A percentile compares a stretch with the other conserved stretches of the same genome.
phyloP scores from a whole-genome alignment of 2,329 filamentous ascomycete genomes.

The Cordyceps tenuipes region DNA sequence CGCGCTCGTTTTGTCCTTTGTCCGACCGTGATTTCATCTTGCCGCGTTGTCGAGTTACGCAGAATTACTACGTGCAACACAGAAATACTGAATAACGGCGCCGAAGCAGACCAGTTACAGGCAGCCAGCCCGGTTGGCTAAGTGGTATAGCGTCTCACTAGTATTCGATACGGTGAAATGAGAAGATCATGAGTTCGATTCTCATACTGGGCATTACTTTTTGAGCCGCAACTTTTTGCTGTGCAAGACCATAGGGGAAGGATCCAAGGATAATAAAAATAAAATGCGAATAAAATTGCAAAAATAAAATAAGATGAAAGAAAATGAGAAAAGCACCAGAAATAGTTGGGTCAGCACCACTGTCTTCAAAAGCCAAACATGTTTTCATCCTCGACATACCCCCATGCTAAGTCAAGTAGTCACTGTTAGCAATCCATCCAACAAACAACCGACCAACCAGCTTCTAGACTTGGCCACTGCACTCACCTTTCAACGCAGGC shows the following conservation, averaged over 20 bases:
- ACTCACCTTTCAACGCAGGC: slow-evolving; percentile 24
- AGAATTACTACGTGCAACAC: neutral
- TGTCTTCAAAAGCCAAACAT: slow-evolving; percentile 6
- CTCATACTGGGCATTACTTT: slow-evolving; percentile 21
- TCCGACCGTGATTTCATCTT: neutral
- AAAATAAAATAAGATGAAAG: neutral
- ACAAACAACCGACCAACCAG: too few species aligned
- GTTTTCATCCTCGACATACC: slow-evolving; percentile 8
- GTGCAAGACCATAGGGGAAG: too few species aligned
- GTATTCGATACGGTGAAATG: slow-evolving; percentile 19
- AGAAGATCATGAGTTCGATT: slow-evolving; percentile 29
- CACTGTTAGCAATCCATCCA: neutral
- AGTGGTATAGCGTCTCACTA: slow-evolving; percentile 30
- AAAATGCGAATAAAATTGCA: neutral
- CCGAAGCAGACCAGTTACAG: neutral
- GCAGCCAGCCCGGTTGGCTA: slow-evolving; percentile 22
- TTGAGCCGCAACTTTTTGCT: neutral
- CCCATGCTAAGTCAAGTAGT: slow-evolving; percentile 5
- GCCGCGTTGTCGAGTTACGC: neutral
- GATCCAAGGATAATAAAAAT: too few species aligned
- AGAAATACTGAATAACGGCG: slow-evolving; percentile 1
- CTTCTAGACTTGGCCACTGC: neutral
- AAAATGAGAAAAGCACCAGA: too few species aligned
- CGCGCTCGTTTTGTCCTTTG: neutral
- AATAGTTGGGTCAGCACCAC: too few species aligned